Conservation (phyloP, 208 protist species). For the Sergeia podlipaevii region DNA sequence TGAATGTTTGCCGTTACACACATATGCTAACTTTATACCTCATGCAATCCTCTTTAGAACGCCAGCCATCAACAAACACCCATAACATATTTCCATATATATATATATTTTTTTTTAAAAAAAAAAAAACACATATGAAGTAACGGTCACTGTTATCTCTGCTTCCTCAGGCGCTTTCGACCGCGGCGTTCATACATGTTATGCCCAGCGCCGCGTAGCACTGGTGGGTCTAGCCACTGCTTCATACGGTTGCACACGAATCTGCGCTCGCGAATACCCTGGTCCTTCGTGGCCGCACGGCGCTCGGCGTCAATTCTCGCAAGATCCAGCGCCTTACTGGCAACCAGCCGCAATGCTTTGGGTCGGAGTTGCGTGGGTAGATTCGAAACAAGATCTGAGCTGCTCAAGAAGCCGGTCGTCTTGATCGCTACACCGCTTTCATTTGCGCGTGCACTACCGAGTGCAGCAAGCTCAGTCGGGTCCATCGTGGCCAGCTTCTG, state of each 20-base stretch:
- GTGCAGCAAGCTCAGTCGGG: conserved; percentile 39
- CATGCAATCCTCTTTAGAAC: too few relatives aligned
- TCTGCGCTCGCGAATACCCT: conserved; percentile 65
- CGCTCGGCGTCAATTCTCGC: conserved; percentile 85
- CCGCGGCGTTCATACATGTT: conserved; percentile 83
- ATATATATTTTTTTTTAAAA: background rate
- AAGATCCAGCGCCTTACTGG: conserved; percentile 47
- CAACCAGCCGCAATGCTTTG: conserved; percentile 78
- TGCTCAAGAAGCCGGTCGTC: conserved; percentile 86
- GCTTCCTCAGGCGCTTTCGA: conserved; percentile 43
- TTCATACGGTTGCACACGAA: conserved; percentile 58
- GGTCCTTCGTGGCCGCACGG: conserved; percentile 52
- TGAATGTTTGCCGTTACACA: too few relatives aligned
- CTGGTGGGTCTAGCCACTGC: conserved; percentile 78
- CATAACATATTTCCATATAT: too few relatives aligned
- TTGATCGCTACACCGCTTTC: conserved; percentile 63
- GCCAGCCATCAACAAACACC: too few relatives aligned
- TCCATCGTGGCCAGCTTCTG: conserved; percentile 74
- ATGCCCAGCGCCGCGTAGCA: conserved; percentile 76
- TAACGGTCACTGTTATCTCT: background rate
- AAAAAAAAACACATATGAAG: background rate
- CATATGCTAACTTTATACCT: too few relatives aligned
- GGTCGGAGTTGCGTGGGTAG: conserved; percentile 78
- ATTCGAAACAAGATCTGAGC: conserved; percentile 78
- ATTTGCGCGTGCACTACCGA: conserved; percentile 70